Base-by-base conservation (phyloP, 495 filamentous ascomycete species). In the Penicillium coffeae region DNA sequence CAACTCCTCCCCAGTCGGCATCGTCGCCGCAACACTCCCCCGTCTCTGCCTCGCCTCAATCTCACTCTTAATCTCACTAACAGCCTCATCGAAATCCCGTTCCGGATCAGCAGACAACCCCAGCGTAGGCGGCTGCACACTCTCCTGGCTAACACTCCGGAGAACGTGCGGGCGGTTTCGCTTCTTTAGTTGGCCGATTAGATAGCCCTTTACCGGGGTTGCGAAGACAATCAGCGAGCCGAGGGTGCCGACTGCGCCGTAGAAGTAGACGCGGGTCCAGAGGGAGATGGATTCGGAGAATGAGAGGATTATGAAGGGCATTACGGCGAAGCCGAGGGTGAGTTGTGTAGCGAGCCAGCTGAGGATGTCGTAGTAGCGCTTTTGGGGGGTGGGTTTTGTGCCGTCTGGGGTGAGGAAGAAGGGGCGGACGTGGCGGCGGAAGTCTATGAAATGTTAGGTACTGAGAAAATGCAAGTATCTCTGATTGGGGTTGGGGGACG, bases 251-350 rank as follows among this genome's bases (percentile, higher is more conserved):
- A 92, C 51, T 54, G 90, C 70, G 32, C 81, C 81, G 70, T 95
- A 97, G 74, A 88, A 96, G 67, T 95, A 91, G n/a, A 94, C 84
- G 22, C 86, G 80, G 0, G 77, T 59, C 93, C 93, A 98, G 48
- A 89, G 83, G 3, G 68, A 63, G 27, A 94, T 61, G 1, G 84
- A 88, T 39, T 77, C 73, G 15, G 65, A 62, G 52, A 96, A 80
- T 22, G 73, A 71, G 9, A 96, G 82, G 38, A 95, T 69, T 45
- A 95, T 75, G 70, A 98, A 98, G 2, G 93, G 92, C 1, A 84
- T 74, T 1, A 80, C 85, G 43, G 81, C 76, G 68, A 95, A 98
- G 49, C 84, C 81, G 61, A 97, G 90, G 12, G 84, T 82, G 9
- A 86, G 53, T 60, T 98, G 94, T 0, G 93, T 98, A 7, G 76